phyloP scores from a whole-genome alignment of 2,329 filamentous ascomycete species.

The Arthroderma sp. region DNA sequence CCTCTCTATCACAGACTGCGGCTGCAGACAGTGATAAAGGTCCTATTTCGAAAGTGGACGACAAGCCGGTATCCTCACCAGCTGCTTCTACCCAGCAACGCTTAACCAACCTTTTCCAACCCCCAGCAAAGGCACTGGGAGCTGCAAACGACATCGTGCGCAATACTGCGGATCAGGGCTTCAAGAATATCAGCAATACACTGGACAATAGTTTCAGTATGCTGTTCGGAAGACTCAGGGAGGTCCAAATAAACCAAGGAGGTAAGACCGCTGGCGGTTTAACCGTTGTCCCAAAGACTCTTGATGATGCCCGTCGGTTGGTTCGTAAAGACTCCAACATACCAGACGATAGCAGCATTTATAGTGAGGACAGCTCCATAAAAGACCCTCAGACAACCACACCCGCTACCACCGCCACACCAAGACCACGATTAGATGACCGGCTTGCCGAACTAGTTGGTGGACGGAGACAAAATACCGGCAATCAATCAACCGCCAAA shows the following conservation, averaged over 20 bases:
- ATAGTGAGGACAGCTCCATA: constrained; percentile 41
- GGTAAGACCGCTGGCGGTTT: constrained; percentile 36
- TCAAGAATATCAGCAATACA: constrained; percentile 84
- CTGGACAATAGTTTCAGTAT: constrained; percentile 90
- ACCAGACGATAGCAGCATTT: constrained; percentile 35
- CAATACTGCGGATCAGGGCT: constrained; percentile 75
- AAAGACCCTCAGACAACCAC: constrained; percentile 26
- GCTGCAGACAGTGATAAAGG: constrained; percentile 6
- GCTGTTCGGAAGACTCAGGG: constrained; percentile 73
- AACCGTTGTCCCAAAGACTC: constrained; percentile 62
- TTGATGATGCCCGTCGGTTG: constrained; percentile 83
- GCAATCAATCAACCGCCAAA: too few relatives aligned
- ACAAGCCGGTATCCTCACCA: constrained; percentile 16
- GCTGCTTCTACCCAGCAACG: constrained; percentile 51
- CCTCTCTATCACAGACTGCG: constrained; percentile 17
- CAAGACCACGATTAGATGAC: constrained; percentile 42
- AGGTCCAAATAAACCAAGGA: constrained; percentile 41
- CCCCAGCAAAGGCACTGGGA: constrained; percentile 66
- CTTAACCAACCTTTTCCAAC: constrained; percentile 74
- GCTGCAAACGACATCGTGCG: constrained; percentile 74
- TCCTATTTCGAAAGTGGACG: constrained; percentile 15
- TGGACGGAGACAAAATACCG: constrained; percentile 39
- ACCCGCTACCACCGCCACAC: constrained; percentile 13
- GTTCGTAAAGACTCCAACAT: constrained; percentile 43
- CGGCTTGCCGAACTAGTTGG: constrained; percentile 58